Percentiles rank a stretch among this genome's conserved stretches.
Evolutionary conservation across 768 basidiomycete genomes (phyloP).

Genomic region (Fomitopsis serialis): DNA sequence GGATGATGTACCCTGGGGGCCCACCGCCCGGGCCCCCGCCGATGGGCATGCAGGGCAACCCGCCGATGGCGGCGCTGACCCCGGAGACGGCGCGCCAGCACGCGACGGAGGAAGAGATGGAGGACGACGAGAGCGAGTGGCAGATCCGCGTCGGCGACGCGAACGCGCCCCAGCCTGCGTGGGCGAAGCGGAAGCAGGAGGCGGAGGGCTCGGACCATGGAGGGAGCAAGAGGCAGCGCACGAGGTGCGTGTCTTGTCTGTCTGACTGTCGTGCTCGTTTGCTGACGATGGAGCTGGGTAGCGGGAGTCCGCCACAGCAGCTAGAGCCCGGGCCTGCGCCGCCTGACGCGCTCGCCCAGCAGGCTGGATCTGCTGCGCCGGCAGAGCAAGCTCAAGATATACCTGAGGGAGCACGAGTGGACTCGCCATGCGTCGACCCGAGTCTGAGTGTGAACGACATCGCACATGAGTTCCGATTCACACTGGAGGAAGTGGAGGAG

Average conservation of each 20-base stretch:
- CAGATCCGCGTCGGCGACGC: constrained; percentile 51
- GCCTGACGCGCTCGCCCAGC: constrained; percentile 33
- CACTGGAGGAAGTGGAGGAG: constrained; percentile 70
- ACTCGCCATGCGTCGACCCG: constrained; percentile 41
- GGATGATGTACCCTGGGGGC: constrained; percentile 8
- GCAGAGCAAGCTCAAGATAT: no score
- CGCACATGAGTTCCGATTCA: constrained; percentile 65
- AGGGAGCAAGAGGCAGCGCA: constrained; percentile 39
- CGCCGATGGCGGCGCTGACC: constrained; percentile 17
- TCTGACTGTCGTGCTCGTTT: background rate
- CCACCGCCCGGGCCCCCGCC: background rate
- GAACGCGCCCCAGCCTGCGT: constrained; percentile 51
- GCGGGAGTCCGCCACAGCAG: constrained; percentile 5
- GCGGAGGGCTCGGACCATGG: constrained; percentile 30
- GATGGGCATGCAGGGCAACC: background rate
- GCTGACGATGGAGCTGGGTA: constrained; percentile 1
- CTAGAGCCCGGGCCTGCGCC: background rate
- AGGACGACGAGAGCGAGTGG: constrained; percentile 63
- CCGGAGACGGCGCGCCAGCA: constrained; percentile 32
- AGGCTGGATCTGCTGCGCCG: no score
- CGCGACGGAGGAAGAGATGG: constrained; percentile 64
- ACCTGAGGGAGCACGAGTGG: no score
- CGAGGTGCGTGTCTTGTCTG: constrained; percentile 28
- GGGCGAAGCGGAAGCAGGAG: constrained; percentile 56
- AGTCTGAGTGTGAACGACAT: constrained; percentile 58